Evolutionary conservation across 2,329 filamentous ascomycete genomes (phyloP), one percentile per base, ranked within the genome.

Genomic region (Sarocladium oryzae): DNA sequence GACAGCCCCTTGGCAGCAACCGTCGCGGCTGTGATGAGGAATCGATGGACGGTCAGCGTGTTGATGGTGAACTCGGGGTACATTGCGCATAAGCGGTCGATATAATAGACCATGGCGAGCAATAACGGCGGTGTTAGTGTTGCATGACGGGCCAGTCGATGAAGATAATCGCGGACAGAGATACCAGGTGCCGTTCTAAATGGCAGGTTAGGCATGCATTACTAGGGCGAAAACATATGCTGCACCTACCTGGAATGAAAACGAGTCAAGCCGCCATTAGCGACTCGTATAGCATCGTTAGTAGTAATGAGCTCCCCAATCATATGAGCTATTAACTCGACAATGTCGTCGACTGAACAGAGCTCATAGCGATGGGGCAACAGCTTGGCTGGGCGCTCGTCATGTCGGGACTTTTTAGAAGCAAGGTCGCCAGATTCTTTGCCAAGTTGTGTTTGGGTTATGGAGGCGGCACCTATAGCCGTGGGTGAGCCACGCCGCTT

Each of bases 61-160:
- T 91, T 96, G 59, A 99, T 95, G 24, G 91, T 96, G 67, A 99
- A 99, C 43, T 92, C 88, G 2, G 89, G 87, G 65, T 96, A 99
- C 53, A 95, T 76, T 10, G 88, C 85, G 68, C 92, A 99, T 20
- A 99, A 78, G 28, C 90, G 85, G 70, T 99, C 93, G 61, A 99
- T 97, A 63, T 97, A 99, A 65, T 95, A 99, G 52, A 99, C 93
- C 89, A 99, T 97, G 59, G 91, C 93, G 32, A 99, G 81, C n/a
- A 99, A 77, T 49, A 99, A 86, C 1, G 93, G 92, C 11, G 93
- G 91, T 6, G 89, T 90, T 2, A 99, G 77, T 0, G 92, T 96
- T 23, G 93, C 93, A 66, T 99, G 93, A 53, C 90, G 89, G 21
- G 95, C 93, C 53, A 99, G 77, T 56, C 93, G 85, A 61, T 93